Evolutionary conservation across 768 basidiomycete genomes (phyloP), one percentile per base, ranked within the genome.

Genomic region (Pholiota microspora): DNA sequence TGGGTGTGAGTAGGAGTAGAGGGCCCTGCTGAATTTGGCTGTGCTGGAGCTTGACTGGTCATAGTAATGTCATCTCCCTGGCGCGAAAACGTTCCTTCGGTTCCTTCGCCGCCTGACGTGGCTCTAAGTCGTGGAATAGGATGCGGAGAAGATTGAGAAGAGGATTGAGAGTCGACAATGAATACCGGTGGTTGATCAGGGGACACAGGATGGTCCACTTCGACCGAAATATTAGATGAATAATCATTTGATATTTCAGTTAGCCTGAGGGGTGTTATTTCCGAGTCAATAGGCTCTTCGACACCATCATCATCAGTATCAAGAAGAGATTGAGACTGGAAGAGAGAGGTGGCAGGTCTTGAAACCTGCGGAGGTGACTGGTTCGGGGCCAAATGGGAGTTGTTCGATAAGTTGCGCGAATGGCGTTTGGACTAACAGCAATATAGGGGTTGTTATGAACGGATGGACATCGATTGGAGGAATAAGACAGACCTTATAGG

Each of bases 391-490:
- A 64, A 59, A 48, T 62, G 64, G 7, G 66, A 47, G 50, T 62
- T 67, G 50, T 57, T 70, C 8, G 73, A 72, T 29, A 66, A 50
- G 53, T 68, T 73, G 34, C 73, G 70, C 12, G 77, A 77, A 62
- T 77, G 77, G 38, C 77, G 68, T 64, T 78, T 81, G n/a, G 79
- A 73, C 79, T 80, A 56, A 18, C 36, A 35, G 52, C 51, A 48
- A 46, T 59, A 6, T 6, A 36, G 58, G 49, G 51, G 44, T 28
- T n/a, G n/a, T n/a, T n/a, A n/a, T n/a, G n/a, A n/a, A n/a, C 16
- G 21, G 40, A 8, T 23, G 9, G 23, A 21, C 21, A 21, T 58
- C 36, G 53, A 40, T 7, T 21, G 25, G 49, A 18, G 49, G 49
- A 51, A 29, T 31, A 55, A 32, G 32, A 66, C 69, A 54, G 36